phyloP scores from a whole-genome alignment of 495 filamentous ascomycete species.

The Pyrenula aspistea region DNA sequence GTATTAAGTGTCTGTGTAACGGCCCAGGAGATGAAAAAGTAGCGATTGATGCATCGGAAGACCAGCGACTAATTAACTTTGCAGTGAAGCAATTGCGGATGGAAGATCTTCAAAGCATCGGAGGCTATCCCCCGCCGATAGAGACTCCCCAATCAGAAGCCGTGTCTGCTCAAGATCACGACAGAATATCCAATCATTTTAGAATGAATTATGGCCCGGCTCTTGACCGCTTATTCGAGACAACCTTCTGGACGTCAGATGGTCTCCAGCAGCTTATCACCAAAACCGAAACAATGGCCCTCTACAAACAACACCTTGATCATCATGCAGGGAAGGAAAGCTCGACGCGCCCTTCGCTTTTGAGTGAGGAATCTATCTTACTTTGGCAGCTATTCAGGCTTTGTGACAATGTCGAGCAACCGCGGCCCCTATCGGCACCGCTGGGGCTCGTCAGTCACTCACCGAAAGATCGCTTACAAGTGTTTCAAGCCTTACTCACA shows the following conservation, averaged over 20 bases:
- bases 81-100: slow-evolving; percentile 63
- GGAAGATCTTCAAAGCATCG: slow-evolving; percentile 60
- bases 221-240: slow-evolving; percentile 71
- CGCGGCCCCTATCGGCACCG: slow-evolving; percentile 33
- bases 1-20: background rate
- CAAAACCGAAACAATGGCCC: slow-evolving; percentile 40
- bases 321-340: slow-evolving; percentile 40
- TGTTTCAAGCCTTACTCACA: slow-evolving; percentile 64
- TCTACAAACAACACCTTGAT: slow-evolving; percentile 28
- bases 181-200: slow-evolving; percentile 56
- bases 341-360: slow-evolving; percentile 66
- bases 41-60: too few species aligned
- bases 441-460: background rate
- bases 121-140: slow-evolving; percentile 51
- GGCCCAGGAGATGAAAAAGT: background rate
- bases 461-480: slow-evolving; percentile 38
- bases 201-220: slow-evolving; percentile 47
- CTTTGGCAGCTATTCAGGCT: slow-evolving; percentile 23
- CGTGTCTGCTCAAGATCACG: slow-evolving; percentile 54
- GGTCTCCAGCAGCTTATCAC: slow-evolving; percentile 39
- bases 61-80: too few species aligned
- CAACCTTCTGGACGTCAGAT: slow-evolving; percentile 62
- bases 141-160: slow-evolving; percentile 37
- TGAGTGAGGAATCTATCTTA: slow-evolving; percentile 40
- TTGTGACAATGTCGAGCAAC: slow-evolving; percentile 6